Base-by-base conservation (phyloP, 1,284 basidiomycete species). In the Naganishia albida region DNA sequence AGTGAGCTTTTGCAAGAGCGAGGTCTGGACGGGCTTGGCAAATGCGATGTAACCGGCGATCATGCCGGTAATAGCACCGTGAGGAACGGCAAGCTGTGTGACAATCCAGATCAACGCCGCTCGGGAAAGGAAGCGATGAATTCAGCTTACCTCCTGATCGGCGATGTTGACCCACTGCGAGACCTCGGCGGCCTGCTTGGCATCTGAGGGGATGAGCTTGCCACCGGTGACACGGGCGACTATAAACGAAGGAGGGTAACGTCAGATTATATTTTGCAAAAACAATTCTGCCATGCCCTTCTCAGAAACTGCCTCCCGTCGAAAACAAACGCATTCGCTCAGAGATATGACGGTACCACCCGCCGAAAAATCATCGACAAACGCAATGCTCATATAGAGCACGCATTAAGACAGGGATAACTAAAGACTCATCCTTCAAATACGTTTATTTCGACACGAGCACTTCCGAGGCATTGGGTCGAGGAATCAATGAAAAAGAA, bases 211-310 rank as follows among this genome's bases (percentile, higher is more conserved):
- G 67, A 88, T 77, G 66, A 90, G 83, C 67, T 82, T 83, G 64
- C 85, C 81, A 80, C 89, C 88, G 76, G 87, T 83, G 67, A 87
- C 81, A 49, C 81, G 73, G 57, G 89, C 87, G 71, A 95, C 92
- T 95, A 74, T 18, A 52, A 64, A 63, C 51, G 60, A 56, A 60
- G 57, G 43, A n/a, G n/a, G n/a, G 16, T 18, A 18, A 48, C 38
- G 26, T 38, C 46, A 60, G 44, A 46, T 16, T n/a, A 20, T 25
- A 23, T 12, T 23, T 42, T n/a, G n/a, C 15, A 10, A 26, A 48
- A 16, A 38, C n/a, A 12, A 34, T 7, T 3, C 4, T 7, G 12
- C 18, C 18, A 12, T 53, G 6, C 34, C n/a, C 28, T 53, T 15
- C 13, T 20, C 12, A 20, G 12, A 34, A 20, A 15, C 25, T 8